Base-by-base conservation (phyloP, 83 land plant species). In the Picea mariana region DNA sequence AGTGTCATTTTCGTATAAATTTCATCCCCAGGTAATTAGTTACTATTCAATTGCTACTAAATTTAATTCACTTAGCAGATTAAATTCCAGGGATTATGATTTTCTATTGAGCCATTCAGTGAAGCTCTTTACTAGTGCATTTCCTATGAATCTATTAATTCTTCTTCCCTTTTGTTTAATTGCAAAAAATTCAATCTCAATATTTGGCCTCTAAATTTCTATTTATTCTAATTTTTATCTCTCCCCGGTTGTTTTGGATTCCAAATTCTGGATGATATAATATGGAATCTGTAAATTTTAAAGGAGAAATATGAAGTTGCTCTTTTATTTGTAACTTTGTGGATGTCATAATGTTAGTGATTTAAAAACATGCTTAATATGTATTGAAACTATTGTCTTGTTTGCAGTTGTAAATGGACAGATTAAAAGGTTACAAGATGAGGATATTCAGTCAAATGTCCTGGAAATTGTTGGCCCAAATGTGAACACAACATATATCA, bases 361-460 rank as follows among this genome's bases (percentile, higher is more conserved):
- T 12, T 34, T 21, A 68, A 34, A 24, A 23, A 49, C 72, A 20
- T 24, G 20, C 15, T 72, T 38, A 55, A 11, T 23, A 38, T 34
- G 75, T 78, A 18, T 31, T 75, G 52, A 49, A 62, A 9, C 47
- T 66, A 26, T 15, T 81, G 20, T 81, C 34, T 24, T 73, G 66
- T 58, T 79, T 87, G 84, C 98, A 97, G 99, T 91, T 85, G 90
- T 84, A 24, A 86, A 97, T 92, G 99, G 99, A 49, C 96, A 97
- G 17, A 85, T 97, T 38, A 97, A 95, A 79, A 88, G 99, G 67
- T 84, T 87, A 17, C 90, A 90, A 26, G 99, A 97, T 87, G 99
- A 97, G 76, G 99, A 97, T 77, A 97, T 97, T 61, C 99, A 97
- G 42, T 97, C 99, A 40, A 97, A 95, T 91, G 92, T 91, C 9